These are phyloP conservation scores for Podospora bellae-mahoneyi DNA, from an alignment of 495 filamentous ascomycete genomes.

Conservation along the genomic window DNA sequence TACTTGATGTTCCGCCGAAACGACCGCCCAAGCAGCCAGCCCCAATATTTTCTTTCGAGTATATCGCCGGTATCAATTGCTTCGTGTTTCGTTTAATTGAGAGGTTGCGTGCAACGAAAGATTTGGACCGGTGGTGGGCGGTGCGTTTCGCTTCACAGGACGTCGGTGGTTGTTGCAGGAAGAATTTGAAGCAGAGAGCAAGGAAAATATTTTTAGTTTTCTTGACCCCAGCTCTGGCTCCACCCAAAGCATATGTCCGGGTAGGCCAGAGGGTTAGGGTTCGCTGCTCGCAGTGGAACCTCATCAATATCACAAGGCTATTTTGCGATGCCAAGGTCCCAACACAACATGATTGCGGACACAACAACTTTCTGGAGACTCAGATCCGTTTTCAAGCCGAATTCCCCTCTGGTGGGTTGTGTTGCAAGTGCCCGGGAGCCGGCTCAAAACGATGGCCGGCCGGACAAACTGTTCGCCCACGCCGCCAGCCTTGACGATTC, in stretches of 20 bases:
- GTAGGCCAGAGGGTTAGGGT: background rate
- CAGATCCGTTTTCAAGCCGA: background rate
- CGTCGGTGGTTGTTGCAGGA: background rate
- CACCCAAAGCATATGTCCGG: background rate
- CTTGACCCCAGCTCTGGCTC: background rate
- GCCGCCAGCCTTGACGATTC: background rate
- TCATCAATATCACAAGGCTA: background rate
- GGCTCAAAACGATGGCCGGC: background rate
- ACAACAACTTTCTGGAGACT: background rate
- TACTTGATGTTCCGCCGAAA: background rate
- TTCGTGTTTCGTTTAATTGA: background rate
- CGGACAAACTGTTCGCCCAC: background rate
- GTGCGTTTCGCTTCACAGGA: background rate
- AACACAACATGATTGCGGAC: background rate
- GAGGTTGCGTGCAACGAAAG: background rate
- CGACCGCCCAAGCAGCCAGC: background rate
- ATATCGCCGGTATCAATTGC: background rate
- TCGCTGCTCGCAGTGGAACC: background rate
- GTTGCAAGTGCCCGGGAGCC: background rate
- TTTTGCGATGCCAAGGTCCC: background rate
- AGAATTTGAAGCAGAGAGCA: background rate
- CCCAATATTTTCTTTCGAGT: background rate
- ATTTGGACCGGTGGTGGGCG: background rate
- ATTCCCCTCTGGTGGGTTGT: background rate
- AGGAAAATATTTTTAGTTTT: background rate